Conservation (phyloP, 1,284 basidiomycete species). For the Stygiomarasmius scandens region DNA sequence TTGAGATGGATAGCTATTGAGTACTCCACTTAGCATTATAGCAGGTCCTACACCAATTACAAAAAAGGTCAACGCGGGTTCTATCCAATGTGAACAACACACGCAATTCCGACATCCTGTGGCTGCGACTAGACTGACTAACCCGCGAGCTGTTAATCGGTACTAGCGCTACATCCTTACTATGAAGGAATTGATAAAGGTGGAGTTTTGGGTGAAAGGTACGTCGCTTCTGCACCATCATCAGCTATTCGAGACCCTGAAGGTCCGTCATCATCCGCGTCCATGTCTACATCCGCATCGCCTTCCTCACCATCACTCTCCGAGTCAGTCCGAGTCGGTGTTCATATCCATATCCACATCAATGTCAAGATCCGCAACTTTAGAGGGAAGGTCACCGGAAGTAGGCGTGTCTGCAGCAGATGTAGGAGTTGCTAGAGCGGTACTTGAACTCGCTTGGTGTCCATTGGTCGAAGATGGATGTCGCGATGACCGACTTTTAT, state of each 20-base stretch:
- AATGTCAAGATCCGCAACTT: conserved; percentile 23
- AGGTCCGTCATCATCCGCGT: background rate
- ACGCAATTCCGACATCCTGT: too few species aligned
- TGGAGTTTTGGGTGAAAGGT: background rate
- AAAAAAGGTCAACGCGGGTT: too few species aligned
- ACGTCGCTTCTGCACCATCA: background rate
- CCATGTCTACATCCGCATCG: conserved; percentile 30
- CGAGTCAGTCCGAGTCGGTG: conserved; percentile 47
- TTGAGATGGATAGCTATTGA: too few species aligned
- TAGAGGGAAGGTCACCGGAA: conserved; percentile 7
- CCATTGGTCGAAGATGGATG: conserved; percentile 26
- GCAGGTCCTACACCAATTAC: too few species aligned
- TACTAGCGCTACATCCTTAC: background rate
- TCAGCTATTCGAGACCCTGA: background rate
- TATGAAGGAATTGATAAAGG: background rate
- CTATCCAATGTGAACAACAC: too few species aligned
- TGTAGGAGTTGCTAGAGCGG: conserved; percentile 41
- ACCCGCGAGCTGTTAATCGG: too few species aligned
- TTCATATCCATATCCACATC: conserved; percentile 39
- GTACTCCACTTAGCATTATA: too few species aligned
- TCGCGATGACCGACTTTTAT: conserved; percentile 26
- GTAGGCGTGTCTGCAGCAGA: conserved; percentile 28
- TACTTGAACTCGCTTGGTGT: conserved; percentile 32
- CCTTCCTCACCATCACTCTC: conserved; percentile 33
- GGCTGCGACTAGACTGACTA: too few species aligned